phyloP scores from a whole-genome alignment of 163 green algal species.

The Chlamydomonas reinhardtii region DNA sequence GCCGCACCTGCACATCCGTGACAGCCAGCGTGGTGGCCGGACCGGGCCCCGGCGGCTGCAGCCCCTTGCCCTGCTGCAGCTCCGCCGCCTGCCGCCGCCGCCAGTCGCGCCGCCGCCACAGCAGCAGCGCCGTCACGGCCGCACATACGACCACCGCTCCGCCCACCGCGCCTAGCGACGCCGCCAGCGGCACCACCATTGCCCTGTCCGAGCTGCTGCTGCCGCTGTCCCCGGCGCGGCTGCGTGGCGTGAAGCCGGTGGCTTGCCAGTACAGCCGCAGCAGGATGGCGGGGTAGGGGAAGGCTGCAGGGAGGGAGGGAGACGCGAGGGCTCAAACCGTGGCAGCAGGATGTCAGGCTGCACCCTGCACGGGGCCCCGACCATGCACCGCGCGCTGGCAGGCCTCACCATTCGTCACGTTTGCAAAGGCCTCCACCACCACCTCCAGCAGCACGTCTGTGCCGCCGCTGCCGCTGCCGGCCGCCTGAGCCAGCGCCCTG shows the following conservation, averaged over 20 bases:
- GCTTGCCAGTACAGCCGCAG: slow-evolving; percentile 14
- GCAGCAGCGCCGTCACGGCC: not conserved
- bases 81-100: not conserved
- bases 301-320: not conserved
- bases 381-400: too few relatives aligned
- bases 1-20: slow-evolving; percentile 32
- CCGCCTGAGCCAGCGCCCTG: too few relatives aligned
- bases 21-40: slow-evolving; percentile 17
- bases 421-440: too few relatives aligned
- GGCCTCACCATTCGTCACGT: too few relatives aligned
- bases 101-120: not conserved
- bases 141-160: not conserved
- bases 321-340: too few relatives aligned
- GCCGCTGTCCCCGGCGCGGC: too few relatives aligned
- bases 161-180: not conserved
- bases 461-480: too few relatives aligned
- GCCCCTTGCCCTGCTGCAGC: too few relatives aligned
- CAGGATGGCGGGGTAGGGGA: slow-evolving; percentile 36
- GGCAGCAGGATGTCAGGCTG: too few relatives aligned
- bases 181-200: not conserved
- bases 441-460: too few relatives aligned
- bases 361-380: too few relatives aligned
- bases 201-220: not conserved
- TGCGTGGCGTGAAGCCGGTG: slow-evolving; percentile 3
- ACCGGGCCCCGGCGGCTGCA: slow-evolving; percentile 9